Evolutionary conservation across 2,329 filamentous ascomycete species (phyloP).

Genomic region (Alternaria metachromatica): DNA sequence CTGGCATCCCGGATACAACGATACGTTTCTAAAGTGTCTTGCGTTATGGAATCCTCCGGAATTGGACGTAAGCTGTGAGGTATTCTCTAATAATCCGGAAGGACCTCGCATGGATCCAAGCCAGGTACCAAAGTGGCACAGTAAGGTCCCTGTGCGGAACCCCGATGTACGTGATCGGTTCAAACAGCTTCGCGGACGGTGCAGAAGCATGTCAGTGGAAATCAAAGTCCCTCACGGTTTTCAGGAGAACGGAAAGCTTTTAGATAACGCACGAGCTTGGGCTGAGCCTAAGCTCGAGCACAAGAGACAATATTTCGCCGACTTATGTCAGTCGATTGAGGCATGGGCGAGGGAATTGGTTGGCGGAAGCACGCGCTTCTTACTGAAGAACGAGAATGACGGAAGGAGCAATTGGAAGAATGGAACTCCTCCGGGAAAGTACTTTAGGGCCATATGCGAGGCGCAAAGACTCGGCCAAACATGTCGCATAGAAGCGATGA

Average conservation of each 20-base stretch:
- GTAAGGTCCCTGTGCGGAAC: background rate
- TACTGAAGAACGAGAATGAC: background rate
- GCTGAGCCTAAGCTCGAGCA: background rate
- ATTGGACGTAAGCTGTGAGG: background rate
- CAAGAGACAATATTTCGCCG: background rate
- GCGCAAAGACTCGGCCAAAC: background rate
- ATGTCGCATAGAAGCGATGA: background rate
- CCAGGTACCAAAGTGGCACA: background rate
- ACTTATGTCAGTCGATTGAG: background rate
- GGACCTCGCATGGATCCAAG: background rate
- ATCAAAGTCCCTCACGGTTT: background rate
- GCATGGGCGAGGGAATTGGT: background rate
- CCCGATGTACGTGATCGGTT: background rate
- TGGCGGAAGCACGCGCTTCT: background rate
- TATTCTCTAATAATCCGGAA: background rate
- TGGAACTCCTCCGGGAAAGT: too few species aligned
- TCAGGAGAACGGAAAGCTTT: too few species aligned
- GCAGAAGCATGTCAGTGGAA: background rate
- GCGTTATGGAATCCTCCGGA: background rate
- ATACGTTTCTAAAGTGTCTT: background rate
- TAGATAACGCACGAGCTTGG: background rate
- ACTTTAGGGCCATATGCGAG: background rate
- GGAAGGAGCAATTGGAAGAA: too few species aligned
- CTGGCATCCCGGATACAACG: background rate
- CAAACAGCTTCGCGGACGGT: background rate